These are phyloP conservation scores for Scheffersomyces parashehatae DNA, from an alignment of 1,139 yeast species.

Conservation along the genomic window DNA sequence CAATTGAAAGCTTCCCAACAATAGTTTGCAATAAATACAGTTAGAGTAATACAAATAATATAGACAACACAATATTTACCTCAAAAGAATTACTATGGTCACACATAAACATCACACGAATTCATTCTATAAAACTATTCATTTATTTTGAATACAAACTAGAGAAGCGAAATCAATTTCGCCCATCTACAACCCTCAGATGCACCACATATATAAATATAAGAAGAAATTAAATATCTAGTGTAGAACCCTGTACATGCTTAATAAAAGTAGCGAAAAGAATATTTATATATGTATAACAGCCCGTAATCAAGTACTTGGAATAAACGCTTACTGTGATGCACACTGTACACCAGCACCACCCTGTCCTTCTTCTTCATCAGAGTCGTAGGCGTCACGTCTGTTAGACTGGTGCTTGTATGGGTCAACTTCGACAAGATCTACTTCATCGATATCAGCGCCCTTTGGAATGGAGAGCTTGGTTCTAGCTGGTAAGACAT, in stretches of 20 bases:
- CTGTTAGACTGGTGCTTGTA: constrained; percentile 53
- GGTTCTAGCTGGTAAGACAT: constrained; percentile 66
- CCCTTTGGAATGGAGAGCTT: constrained; percentile 56
- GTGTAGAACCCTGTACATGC: constrained; percentile 1
- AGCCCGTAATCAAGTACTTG: not conserved
- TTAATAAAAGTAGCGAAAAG: not conserved
- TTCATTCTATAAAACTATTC: no score
- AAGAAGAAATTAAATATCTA: no score
- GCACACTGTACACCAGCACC: constrained; percentile 89
- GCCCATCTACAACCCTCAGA: no score
- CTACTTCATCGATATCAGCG: constrained; percentile 82
- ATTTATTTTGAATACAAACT: no score
- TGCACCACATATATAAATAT: no score
- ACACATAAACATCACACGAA: no score
- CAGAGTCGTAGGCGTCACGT: constrained; percentile 62
- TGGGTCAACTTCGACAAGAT: constrained; percentile 63
- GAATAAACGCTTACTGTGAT: constrained; percentile 52
- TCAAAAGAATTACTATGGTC: no score
- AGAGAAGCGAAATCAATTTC: no score
- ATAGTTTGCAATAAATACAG: no score
- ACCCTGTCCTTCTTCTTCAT: constrained; percentile 53
- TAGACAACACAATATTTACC: no score
- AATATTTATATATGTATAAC: not conserved
- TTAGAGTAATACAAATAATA: no score
- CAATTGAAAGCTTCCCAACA: not conserved